Evolutionary conservation across 768 basidiomycete genomes (phyloP).

Genomic region (Mycena chlorophos): DNA sequence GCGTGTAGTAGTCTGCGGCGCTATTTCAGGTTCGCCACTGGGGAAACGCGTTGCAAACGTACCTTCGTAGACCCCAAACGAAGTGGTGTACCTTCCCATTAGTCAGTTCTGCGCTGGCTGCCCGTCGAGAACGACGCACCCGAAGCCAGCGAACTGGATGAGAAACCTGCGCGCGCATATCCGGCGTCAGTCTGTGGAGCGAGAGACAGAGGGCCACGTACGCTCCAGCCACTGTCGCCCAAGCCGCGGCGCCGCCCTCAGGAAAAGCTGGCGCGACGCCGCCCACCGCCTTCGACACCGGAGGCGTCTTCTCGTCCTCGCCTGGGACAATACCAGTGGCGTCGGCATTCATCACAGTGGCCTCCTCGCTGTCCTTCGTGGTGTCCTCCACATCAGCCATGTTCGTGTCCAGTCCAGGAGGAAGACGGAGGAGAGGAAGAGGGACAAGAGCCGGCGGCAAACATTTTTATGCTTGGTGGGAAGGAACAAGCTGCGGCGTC

Average conservation of each 20-base stretch:
- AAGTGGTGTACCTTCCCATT: neutral
- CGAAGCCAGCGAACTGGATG: constrained; percentile 5
- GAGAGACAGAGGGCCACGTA: neutral
- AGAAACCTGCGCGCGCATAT: neutral
- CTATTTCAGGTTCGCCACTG: neutral
- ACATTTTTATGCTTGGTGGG: too few species aligned
- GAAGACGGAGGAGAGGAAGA: too few species aligned
- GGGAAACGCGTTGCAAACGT: neutral
- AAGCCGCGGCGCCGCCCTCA: constrained; percentile 1
- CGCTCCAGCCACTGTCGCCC: constrained; percentile 7
- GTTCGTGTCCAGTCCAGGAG: too few species aligned
- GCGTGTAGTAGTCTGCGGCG: constrained; percentile 4
- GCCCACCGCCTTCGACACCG: too few species aligned
- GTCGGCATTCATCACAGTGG: too few species aligned
- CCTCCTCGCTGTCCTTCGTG: too few species aligned
- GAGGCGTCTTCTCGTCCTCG: too few species aligned
- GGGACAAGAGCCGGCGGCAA: too few species aligned
- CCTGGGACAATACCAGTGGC: too few species aligned
- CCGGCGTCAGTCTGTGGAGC: neutral
- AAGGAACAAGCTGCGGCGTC: too few species aligned
- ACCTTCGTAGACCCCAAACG: constrained; percentile 12
- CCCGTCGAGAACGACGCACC: neutral
- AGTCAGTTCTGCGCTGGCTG: neutral
- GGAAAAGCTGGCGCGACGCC: too few species aligned
- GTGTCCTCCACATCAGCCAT: too few species aligned